Base-by-base conservation (phyloP, 306 rosid species). In the Cicer bijugum region DNA sequence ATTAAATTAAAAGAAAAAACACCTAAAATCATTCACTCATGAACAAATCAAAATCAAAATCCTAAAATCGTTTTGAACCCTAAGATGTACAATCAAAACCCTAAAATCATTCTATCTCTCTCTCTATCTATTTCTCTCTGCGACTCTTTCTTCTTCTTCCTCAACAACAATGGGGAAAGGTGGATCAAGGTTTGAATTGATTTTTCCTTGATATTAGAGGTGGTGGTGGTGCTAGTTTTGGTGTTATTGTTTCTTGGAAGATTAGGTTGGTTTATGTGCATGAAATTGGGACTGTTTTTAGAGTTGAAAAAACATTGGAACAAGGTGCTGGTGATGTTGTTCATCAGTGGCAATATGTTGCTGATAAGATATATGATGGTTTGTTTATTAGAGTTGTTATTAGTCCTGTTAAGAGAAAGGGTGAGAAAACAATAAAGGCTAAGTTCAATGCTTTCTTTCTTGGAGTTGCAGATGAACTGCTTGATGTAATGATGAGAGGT, bases 201-300 rank as follows among this genome's bases (percentile, higher is more conserved):
- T n/a, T n/a, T n/a, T n/a, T n/a, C n/a, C n/a, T n/a, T n/a, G n/a
- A n/a, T 11, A 86, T 91, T 75, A 86, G 85, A 81, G 95, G 97
- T 7, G 95, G 92, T 7, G 97, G 97, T 46, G 92, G 91, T 16
- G 97, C 91, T 16, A 89, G 97, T 65, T 91, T 89, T 50, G 97
- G 92, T 0, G 86, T 89, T 9, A 52, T 89, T 12, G 84, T 84
- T 83, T 87, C 94, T 2, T 91, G 94, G 90, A n/a, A n/a, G n/a
- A n/a, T n/a, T n/a, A n/a, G n/a, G n/a, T n/a, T n/a, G n/a, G n/a
- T n/a, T n/a, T n/a, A n/a, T 48, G 83, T 85, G 44, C 92, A 92
- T 4, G 82, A 87, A 72, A 53, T 67, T 63, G 92, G 87, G 1
- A 84, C 94, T 0, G 93, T 87, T 15, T 91, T 88, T 63, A 85